Base-by-base conservation (phyloP, 495 filamentous ascomycete species). In the Penicillium canescens region DNA sequence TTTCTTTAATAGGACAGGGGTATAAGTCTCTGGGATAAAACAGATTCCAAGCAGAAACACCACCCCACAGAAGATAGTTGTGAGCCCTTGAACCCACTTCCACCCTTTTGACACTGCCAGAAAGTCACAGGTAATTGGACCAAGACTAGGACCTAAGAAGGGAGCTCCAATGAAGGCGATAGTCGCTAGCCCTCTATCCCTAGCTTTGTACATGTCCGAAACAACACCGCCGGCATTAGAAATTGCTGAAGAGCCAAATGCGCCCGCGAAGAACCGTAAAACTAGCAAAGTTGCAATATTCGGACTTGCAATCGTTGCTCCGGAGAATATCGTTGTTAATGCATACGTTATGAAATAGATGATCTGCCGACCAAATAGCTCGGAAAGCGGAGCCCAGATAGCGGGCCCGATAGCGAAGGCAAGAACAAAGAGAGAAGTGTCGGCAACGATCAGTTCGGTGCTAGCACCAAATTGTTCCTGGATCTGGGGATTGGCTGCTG, bases 311-410 rank as follows among this genome's bases (percentile, higher is more conserved):
- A 40, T 54, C 1, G 77, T 72, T n/a, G 80, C 75, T 38, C 84
- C 69, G 10, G 68, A 71, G 34, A 74, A 63, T 49, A 83, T 75
- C 7, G 51, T 49, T 2, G 46, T 35, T 13, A 48, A 4, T 6
- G 40, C 50, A 12, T 44, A 44, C 4, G 80, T 82, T 43, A 79
- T 50, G 60, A 84, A 73, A 60, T 43, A 60, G 41, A 60, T 39
- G 14, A 48, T 9, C 18, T 67, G 57, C 16, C 90, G 81, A 34
- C 90, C 90, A 55, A 80, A 83, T 24, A 94, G 68, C 63, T 94
- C 90, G 8, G 85, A 88, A 5, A 90, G 64, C 0, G 89, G 90
- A 6, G 72, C 79, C 67, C 71, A 84, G n/a, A 80, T 36, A 0
- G 73, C 52, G 3, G 81, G 81, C 11, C 78, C 81, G 23, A 77